A percentile compares a stretch with the other conserved stretches of the same genome.
Evolutionary conservation across 306 rosid genomes (phyloP).

Genomic region (Dicorynia guianensis): DNA sequence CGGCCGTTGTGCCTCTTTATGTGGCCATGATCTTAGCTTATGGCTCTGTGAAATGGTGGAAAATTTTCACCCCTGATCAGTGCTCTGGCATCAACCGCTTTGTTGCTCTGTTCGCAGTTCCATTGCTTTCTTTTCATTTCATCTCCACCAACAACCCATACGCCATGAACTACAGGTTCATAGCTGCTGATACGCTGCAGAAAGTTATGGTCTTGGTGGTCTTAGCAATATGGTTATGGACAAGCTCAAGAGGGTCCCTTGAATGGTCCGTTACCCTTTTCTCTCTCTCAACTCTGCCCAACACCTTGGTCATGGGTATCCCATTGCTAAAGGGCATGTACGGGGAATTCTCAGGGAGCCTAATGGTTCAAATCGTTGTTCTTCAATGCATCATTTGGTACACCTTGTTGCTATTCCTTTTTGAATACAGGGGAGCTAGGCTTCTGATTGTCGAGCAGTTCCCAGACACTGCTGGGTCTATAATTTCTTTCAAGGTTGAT

Average conservation of each 20-base stretch:
- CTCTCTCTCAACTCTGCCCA: conserved; percentile 81
- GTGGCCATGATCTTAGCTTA: conserved; percentile 89
- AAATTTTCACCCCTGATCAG: conserved; percentile 84
- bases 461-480: conserved; percentile 81
- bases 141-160: conserved; percentile 82
- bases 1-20: conserved; percentile 84
- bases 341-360: conserved; percentile 60
- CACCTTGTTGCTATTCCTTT: conserved; percentile 80
- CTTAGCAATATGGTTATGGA: conserved; percentile 61
- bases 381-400: conserved; percentile 89
- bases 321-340: conserved; percentile 85
- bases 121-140: conserved; percentile 86
- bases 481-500: conserved; percentile 77
- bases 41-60: conserved; percentile 93
- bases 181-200: conserved; percentile 78
- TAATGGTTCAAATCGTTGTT: conserved; percentile 84
- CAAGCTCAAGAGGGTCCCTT: conserved; percentile 64
- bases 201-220: conserved; percentile 59
- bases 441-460: conserved; percentile 78
- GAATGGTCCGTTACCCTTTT: conserved; percentile 88
- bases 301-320: conserved; percentile 89
- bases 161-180: conserved; percentile 79
- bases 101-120: conserved; percentile 90
- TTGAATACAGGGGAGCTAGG: conserved; percentile 85
- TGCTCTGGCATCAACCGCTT: conserved; percentile 90